Evolutionary conservation across 2,329 filamentous ascomycete genomes (phyloP).

Genomic region (Xylariales sp.): DNA sequence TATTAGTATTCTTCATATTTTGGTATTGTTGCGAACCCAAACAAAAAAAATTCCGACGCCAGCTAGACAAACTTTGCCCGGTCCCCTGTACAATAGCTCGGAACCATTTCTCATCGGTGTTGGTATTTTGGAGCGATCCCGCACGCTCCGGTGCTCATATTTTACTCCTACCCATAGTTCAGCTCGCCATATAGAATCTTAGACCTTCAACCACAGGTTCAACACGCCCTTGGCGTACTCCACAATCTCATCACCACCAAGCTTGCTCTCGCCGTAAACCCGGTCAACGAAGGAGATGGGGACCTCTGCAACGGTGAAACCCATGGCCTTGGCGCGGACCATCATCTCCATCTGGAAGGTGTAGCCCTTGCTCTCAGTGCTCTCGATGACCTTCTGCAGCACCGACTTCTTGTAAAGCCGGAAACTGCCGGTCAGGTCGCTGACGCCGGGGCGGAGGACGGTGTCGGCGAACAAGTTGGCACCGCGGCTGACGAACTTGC

Average conservation of each 20-base stretch:
- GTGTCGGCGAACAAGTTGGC: slow-evolving; percentile 97
- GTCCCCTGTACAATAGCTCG: too few species aligned
- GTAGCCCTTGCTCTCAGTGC: slow-evolving; percentile 94
- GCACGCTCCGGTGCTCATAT: too few species aligned
- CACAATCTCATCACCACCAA: slow-evolving; percentile 92
- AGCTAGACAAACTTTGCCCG: too few species aligned
- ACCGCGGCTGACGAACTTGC: slow-evolving; percentile 77
- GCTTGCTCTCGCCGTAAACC: slow-evolving; percentile 90
- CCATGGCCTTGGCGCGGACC: slow-evolving; percentile 94
- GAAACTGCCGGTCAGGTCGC: slow-evolving; percentile 93
- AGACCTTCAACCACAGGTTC: slow-evolving; percentile 74
- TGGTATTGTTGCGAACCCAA: too few species aligned
- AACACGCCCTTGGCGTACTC: slow-evolving; percentile 89
- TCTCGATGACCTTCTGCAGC: slow-evolving; percentile 82
- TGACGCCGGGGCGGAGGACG: slow-evolving; percentile 86
- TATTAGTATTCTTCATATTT: too few species aligned
- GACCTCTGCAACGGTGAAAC: slow-evolving; percentile 88
- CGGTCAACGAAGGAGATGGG: slow-evolving; percentile 96
- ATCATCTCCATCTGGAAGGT: slow-evolving; percentile 99
- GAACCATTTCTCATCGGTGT: too few species aligned
- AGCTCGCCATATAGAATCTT: too few species aligned
- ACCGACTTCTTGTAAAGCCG: slow-evolving; percentile 89
- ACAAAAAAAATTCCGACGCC: too few species aligned
- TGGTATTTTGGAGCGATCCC: too few species aligned
- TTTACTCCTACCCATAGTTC: too few species aligned